Base-by-base conservation (phyloP, 371 early-diverging fungal genomes). In the Haplosporangium sp. region DNA sequence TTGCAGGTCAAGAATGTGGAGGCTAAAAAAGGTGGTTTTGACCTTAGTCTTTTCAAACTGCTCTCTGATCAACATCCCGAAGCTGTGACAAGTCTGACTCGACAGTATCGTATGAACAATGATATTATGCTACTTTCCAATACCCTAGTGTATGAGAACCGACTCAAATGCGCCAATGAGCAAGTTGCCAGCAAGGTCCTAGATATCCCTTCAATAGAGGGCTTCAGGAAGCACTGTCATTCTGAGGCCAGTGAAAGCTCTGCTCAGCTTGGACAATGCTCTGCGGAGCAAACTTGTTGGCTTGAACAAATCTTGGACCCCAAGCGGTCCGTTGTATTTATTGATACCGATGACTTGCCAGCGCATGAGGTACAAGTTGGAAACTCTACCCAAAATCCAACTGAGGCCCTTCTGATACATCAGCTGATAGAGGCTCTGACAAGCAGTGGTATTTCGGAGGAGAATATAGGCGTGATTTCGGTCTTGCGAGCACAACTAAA, bases 21-120 rank as follows among this genome's bases (percentile, higher is more conserved):
- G 37, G 92, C 93, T 0, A 75, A 59, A 6, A 76, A 86, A 47
- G 75, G 75, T 19, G 92, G 91, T 5, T 68, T 88, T 27, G 84
- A 77, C 40, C 75, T 86, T 35, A 95, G 95, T 6, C 83, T 98
- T 57, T 98, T 98, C 82, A 88, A 92, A 60, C 83, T 86, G 2
- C 86, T 98, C 2, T 92, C 94, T 2, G 93, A 96, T 72, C 91
- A 89, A 6, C 93, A 96, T 69, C 97, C 97, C 0, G 86, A 89
- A 38, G 86, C 97, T 0, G 89, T 96, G 9, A 90, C 87, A 11
- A 86, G 84, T n/a, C 86, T 99, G 34, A 88, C 90, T 64, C 88
- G 90, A 60, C 99, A 99, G 82, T 99, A 99, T 73, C 92, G 99
- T 38, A 99, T 99, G 99, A 94, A 94, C 73, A 73, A 85, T 35